Evolutionary conservation across 2,329 filamentous ascomycete genomes (phyloP), one percentile per base, ranked within the genome.

Genomic region (Falciphora oryzae): DNA sequence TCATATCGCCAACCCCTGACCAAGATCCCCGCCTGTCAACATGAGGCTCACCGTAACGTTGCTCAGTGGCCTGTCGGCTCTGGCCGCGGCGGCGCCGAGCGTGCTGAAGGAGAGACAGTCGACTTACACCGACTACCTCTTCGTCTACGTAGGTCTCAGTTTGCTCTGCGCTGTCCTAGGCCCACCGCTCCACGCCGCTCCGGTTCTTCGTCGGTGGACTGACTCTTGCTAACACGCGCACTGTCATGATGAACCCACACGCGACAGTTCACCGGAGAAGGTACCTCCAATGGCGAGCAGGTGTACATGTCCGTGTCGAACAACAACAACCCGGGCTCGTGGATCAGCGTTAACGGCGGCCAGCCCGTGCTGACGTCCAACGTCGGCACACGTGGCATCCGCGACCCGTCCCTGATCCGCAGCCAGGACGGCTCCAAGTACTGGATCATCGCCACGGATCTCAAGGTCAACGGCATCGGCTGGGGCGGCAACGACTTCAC

Each of bases 341-440:
- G 82, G 82, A 73, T 72, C 3, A 83, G 64, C 68, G 65, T 85
- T 44, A 84, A 84, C 63, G 74, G 73, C 0, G 79, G 78, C 1
- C 71, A 81, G 64, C 79, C 82, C 0, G 75, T 81, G 5, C 69
- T 84, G 10, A 75, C 73, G 4, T 83, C 81, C 0, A 76, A 73
- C 0, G 65, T 76, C 59, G 82, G 82, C 56, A 84, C 82, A 0
- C 77, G 73, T 29, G 82, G 82, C 2, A 69, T 84, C 5, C 76
- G 82, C 18, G 82, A 85, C 65, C 82, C 82, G 1, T 84, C 84
- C 65, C 72, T 85, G 59, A 82, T 85, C 28, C 77, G 81, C 16
- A 81, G 81, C 0, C 75, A 71, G 0, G 81, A 84, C 31, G 81
- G 81, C 0, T 76, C 77, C n/a, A 82, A 74, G 4, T 84, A 84